phyloP scores from a whole-genome alignment of 352 stramenopile genomes.

The Phytophthora pluvialis region DNA sequence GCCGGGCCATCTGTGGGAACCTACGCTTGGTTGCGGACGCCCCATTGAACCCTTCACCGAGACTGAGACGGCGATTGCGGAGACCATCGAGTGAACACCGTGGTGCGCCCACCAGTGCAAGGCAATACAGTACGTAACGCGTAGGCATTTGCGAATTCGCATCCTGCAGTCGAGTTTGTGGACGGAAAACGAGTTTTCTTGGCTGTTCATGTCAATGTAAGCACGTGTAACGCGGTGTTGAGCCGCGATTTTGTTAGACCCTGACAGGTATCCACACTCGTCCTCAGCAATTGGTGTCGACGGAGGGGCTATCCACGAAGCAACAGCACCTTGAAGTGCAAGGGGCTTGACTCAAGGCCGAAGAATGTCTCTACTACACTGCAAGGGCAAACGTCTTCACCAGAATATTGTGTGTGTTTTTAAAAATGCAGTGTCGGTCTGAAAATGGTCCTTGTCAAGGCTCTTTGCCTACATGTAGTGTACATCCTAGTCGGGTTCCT shows the following conservation, averaged over 20 bases:
- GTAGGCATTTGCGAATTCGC: slow-evolving; percentile 18
- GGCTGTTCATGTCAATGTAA: background rate
- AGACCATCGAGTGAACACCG: background rate
- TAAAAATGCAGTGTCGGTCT: background rate
- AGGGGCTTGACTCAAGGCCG: too few relatives aligned
- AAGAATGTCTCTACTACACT: background rate
- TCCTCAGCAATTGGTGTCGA: too few relatives aligned
- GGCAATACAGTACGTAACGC: slow-evolving; percentile 7
- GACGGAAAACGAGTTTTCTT: background rate
- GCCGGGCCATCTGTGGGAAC: slow-evolving; percentile 5
- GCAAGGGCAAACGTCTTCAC: background rate
- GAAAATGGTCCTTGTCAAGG: slow-evolving; percentile 6
- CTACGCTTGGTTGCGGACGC: slow-evolving; percentile 8
- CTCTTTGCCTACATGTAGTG: slow-evolving; percentile 22
- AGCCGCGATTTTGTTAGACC: too few relatives aligned
- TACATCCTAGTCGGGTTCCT: slow-evolving; percentile 20
- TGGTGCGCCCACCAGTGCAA: background rate
- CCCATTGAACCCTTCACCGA: slow-evolving; percentile 9
- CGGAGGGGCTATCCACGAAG: background rate
- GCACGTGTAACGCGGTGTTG: too few relatives aligned
- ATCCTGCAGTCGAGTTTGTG: slow-evolving; percentile 2
- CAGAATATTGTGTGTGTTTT: slow-evolving; percentile 13
- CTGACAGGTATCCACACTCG: too few relatives aligned
- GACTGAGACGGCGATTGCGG: background rate
- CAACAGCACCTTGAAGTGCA: too few relatives aligned